Evolutionary conservation across 352 stramenopile species (phyloP), one percentile per base, ranked within the genome.

Genomic region (Phytophthora quininea): DNA sequence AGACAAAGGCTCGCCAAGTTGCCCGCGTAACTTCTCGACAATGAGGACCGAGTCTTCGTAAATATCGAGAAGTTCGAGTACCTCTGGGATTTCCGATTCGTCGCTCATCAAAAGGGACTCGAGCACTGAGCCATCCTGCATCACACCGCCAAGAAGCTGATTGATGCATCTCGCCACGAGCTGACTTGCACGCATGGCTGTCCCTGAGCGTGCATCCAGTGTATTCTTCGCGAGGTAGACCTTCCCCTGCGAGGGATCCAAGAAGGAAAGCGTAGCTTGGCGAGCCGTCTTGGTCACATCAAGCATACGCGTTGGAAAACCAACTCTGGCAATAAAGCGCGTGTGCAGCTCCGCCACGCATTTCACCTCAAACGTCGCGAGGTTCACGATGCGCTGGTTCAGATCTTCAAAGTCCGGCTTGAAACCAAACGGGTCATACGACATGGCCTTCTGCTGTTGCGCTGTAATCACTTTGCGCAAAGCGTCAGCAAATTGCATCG

Each of bases 161-260:
- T 95, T 91, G 46, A 95, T 83, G 40, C 77, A 84, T 29, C 73
- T 63, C 9, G 82, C 84, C 24, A 93, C 78, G 8, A 92, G 82
- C 51, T 92, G 80, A 11, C 64, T 80, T 10, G 79, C 35, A 2
- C 85, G 81, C 47, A 93, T 75, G 49, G 57, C 56, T 29, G 65
- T 73, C 15, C 70, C 55, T 40, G 58, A 68, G 14, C 54, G 62
- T 2, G 67, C 35, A 40, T 81, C 62, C 0, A 89, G 51, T 11
- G 78, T 80, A 12, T 71, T 66, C 29, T 77, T 71, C 7, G 82
- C 76, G 24, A 93, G 60, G 46, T 89, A 93, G 45, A 95, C 85
- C 5, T 71, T 33, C 40, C 63, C 71, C 8, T 15, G 46, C 3
- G 27, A 60, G 7, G 69, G 38, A 53, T 92, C 83, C 37, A 93